A percentile compares a stretch with the other conserved stretches of the same genome.
These are phyloP conservation scores for Rhodotorula babjevae DNA, from an alignment of 768 basidiomycete genomes.

Conservation along the genomic window DNA sequence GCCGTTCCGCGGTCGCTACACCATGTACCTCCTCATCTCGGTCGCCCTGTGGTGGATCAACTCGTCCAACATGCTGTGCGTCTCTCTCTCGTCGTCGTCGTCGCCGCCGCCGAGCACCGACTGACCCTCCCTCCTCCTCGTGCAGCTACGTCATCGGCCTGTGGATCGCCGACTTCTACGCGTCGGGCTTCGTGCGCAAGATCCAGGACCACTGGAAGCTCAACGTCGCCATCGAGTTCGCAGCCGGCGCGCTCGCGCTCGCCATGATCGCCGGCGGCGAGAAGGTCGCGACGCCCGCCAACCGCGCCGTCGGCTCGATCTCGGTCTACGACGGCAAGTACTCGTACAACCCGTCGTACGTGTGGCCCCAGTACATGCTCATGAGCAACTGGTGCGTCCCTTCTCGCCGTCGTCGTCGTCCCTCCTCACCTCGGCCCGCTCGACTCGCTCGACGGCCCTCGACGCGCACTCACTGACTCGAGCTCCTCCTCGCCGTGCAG, in stretches of 20 bases:
- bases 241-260: constrained; percentile 42
- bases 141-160: constrained; percentile 43
- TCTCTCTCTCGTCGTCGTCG: neutral
- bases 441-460: neutral
- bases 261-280: constrained; percentile 42
- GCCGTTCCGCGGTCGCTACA: constrained; percentile 43
- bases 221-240: constrained; percentile 42
- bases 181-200: constrained; percentile 43
- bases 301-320: constrained; percentile 40
- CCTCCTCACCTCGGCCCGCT: neutral
- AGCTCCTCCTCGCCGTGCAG: constrained; percentile 1
- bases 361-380: constrained; percentile 46
- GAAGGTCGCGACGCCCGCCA: constrained; percentile 40
- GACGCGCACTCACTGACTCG: no score
- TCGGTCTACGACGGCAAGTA: constrained; percentile 43
- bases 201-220: constrained; percentile 45
- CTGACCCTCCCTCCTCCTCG: neutral
- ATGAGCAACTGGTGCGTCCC: constrained; percentile 39
- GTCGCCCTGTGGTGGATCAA: constrained; percentile 43
- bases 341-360: constrained; percentile 38
- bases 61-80: constrained; percentile 41
- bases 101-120: neutral
- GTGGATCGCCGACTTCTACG: constrained; percentile 43
- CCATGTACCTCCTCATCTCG: constrained; percentile 40
- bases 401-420: no score